A percentile compares a stretch with the other conserved stretches of the same genome.
Conservation (phyloP, 768 basidiomycete species). For the Leccinum ochraceum region DNA sequence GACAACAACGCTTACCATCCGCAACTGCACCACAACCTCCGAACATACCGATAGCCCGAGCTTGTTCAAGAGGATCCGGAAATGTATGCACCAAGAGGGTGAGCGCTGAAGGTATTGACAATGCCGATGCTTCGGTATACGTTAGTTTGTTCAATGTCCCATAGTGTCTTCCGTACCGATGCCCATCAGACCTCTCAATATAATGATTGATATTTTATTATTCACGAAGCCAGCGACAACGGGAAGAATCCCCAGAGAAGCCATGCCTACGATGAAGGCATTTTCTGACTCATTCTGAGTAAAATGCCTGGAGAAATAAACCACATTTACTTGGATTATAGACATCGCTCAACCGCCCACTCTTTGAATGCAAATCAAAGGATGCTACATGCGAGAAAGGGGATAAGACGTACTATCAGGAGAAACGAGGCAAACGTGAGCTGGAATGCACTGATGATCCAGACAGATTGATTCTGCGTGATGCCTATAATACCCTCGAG, state of each 20-base stretch:
- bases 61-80: conserved; percentile 47
- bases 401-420: conserved; percentile 19
- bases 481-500: conserved; percentile 27
- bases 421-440: conserved; percentile 48
- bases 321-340: conserved; percentile 33
- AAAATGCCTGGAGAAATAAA: conserved; percentile 24
- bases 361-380: conserved; percentile 20
- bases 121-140: conserved; percentile 39
- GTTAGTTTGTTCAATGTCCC: conserved; percentile 2
- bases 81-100: conserved; percentile 51
- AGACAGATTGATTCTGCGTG: conserved; percentile 35
- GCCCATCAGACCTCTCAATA: conserved; percentile 54
- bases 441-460: conserved; percentile 46
- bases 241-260: conserved; percentile 43
- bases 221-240: conserved; percentile 48
- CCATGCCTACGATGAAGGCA: conserved; percentile 44
- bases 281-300: conserved; percentile 39
- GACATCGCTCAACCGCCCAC: conserved; percentile 28
- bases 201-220: conserved; percentile 47
- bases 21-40: conserved; percentile 48
- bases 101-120: conserved; percentile 54
- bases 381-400: background rate
- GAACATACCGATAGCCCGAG: conserved; percentile 48
- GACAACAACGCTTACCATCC: conserved; percentile 33
- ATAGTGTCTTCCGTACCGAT: conserved; percentile 33